Conservation (phyloP, 345 rosid species). For the Corchorus capsularis region DNA sequence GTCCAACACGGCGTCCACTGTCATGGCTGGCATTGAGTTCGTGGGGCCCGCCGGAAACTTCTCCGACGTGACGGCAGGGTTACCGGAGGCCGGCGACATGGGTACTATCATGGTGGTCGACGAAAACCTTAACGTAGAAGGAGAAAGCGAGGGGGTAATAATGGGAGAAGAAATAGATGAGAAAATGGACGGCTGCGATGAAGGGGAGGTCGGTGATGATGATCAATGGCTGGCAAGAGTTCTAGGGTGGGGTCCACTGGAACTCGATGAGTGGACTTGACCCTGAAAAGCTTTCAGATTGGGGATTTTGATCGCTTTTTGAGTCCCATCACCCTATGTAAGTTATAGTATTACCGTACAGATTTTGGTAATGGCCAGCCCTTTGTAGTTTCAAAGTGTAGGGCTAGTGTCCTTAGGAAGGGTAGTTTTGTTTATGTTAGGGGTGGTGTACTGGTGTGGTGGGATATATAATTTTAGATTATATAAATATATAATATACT, state of each 20-base stretch:
- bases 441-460: not conserved
- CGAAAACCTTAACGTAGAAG: not conserved
- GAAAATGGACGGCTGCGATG: slow-evolving; percentile 27
- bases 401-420: not conserved
- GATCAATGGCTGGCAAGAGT: slow-evolving; percentile 44
- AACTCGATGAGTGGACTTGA: slow-evolving; percentile 32
- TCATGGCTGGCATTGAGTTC: slow-evolving; percentile 41
- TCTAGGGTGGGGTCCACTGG: slow-evolving; percentile 32
- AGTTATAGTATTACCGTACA: slow-evolving; percentile 8
- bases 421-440: not conserved
- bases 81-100: not conserved
- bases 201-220: slow-evolving; percentile 24
- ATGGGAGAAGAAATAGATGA: not conserved
- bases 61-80: not conserved
- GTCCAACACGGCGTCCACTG: slow-evolving; percentile 34
- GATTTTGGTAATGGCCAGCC: not conserved
- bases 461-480: not conserved
- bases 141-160: not conserved
- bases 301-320: not conserved
- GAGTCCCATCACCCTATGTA: not conserved
- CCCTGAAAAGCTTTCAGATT: not conserved
- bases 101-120: no score
- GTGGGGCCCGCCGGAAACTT: slow-evolving; percentile 14
- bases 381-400: not conserved
- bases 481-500: not conserved